These are phyloP conservation scores for Beta corolliflora DNA, from an alignment of 179 eudicot genomes.

Conservation along the genomic window DNA sequence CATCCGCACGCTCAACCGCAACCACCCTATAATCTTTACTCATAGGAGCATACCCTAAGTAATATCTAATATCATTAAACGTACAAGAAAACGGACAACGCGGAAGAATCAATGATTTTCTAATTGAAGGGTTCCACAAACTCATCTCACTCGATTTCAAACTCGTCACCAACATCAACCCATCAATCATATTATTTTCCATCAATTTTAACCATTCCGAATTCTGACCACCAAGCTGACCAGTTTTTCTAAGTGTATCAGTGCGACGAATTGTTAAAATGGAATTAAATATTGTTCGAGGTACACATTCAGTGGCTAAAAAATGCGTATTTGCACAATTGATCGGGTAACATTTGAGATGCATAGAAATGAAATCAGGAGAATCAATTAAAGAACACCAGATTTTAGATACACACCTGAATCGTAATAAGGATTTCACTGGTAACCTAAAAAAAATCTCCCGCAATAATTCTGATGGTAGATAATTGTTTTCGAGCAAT, in stretches of 20 bases:
- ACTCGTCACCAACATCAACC: background rate
- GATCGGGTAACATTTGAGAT: background rate
- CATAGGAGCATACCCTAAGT: background rate
- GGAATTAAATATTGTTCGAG: too few species aligned
- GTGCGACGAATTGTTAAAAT: too few species aligned
- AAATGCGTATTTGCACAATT: background rate
- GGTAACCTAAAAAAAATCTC: background rate
- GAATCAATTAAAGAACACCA: slow-evolving; percentile 12
- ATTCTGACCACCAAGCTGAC: too few species aligned
- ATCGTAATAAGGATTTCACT: background rate
- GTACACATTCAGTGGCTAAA: background rate
- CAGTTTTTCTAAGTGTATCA: too few species aligned
- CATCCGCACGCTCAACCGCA: background rate
- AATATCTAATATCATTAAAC: too few species aligned
- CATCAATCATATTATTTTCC: background rate
- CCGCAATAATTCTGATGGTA: background rate
- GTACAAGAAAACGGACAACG: background rate
- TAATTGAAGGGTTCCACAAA: slow-evolving; percentile 10
- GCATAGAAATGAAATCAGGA: slow-evolving; percentile 6
- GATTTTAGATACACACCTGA: slow-evolving; percentile 6
- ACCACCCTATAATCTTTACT: background rate
- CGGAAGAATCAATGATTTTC: background rate
- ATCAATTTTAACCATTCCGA: too few species aligned
- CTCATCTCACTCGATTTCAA: too few species aligned
- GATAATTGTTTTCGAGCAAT: background rate